Conservation (phyloP, 2,329 filamentous ascomycete genomes). For the Talaromyces sp. region DNA sequence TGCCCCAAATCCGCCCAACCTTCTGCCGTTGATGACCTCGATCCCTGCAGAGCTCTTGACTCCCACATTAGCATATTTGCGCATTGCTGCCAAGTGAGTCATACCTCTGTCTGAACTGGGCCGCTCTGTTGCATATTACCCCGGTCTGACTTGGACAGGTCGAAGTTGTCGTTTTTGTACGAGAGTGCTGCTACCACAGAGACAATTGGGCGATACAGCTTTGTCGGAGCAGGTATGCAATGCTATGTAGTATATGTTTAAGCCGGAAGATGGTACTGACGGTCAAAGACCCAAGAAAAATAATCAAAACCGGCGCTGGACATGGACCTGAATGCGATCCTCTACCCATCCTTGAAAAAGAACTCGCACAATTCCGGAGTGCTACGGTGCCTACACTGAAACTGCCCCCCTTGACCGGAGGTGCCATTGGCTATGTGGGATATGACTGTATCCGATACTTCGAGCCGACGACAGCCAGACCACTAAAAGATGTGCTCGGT, state of each 20-base stretch:
- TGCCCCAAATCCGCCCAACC: slow-evolving; percentile 63
- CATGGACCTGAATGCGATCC: slow-evolving; percentile 83
- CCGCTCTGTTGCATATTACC: neutral
- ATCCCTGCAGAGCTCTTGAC: slow-evolving; percentile 91
- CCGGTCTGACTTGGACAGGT: slow-evolving; percentile 34
- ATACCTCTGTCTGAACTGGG: neutral
- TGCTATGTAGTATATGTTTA: neutral
- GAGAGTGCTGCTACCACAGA: slow-evolving; percentile 91
- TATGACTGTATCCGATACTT: slow-evolving; percentile 98
- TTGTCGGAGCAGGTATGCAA: slow-evolving; percentile 70
- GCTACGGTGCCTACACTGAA: slow-evolving; percentile 77
- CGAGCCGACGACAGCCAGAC: slow-evolving; percentile 88
- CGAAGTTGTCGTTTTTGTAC: slow-evolving; percentile 86
- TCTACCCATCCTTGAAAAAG: slow-evolving; percentile 73
- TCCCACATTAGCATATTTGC: slow-evolving; percentile 91
- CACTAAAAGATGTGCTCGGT: slow-evolving; percentile 80
- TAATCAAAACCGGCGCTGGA: slow-evolving; percentile 81
- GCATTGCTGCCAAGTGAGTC: slow-evolving; percentile 70
- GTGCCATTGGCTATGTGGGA: slow-evolving; percentile 92
- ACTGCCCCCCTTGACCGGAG: slow-evolving; percentile 82
- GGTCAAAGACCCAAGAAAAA: slow-evolving; percentile 61
- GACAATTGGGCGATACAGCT: slow-evolving; percentile 91
- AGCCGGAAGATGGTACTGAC: slow-evolving; percentile 3
- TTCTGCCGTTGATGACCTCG: slow-evolving; percentile 77
- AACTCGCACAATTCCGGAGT: slow-evolving; percentile 74